Conservation (phyloP, 768 basidiomycete genomes). For the Leucocoprinus sp. region DNA sequence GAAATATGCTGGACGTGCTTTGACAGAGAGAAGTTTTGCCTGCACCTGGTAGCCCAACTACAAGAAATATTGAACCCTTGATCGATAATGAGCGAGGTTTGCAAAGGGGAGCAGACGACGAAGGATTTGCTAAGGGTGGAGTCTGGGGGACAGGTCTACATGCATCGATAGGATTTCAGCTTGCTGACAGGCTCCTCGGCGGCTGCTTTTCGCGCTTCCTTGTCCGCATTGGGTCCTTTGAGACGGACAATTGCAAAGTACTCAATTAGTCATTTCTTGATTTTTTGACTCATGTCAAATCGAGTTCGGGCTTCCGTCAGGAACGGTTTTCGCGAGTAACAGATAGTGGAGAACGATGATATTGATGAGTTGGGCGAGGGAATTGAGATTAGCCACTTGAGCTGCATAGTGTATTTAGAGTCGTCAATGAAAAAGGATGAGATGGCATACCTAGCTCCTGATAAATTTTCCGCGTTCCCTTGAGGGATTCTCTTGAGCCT, state of each 20-base stretch:
- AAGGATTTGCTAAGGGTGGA: too few relatives aligned
- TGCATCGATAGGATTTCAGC: too few relatives aligned
- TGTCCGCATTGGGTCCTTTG: too few relatives aligned
- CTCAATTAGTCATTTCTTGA: conserved; percentile 87
- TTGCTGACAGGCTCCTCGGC: too few relatives aligned
- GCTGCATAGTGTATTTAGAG: too few relatives aligned
- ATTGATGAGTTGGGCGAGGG: conserved; percentile 66
- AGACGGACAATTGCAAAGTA: too few relatives aligned
- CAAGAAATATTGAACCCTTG: conserved; percentile 34
- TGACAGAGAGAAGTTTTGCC: conserved; percentile 91
- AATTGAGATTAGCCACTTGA: conserved; percentile 80
- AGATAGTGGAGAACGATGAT: conserved; percentile 22
- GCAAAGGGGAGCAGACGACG: too few relatives aligned
- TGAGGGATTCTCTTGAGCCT: conserved; percentile 82
- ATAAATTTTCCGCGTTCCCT: conserved; percentile 86
- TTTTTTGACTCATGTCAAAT: conserved; percentile 84
- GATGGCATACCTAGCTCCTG: conserved; percentile 59
- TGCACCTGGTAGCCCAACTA: conserved; percentile 86
- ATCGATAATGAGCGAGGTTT: too few relatives aligned
- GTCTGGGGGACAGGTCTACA: too few relatives aligned
- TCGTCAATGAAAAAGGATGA: conserved; percentile 4
- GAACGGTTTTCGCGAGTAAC: too few relatives aligned
- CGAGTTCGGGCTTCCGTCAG: conserved; percentile 64
- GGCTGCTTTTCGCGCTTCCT: too few relatives aligned
- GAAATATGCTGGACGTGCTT: conserved; percentile 80